Evolutionary conservation across 148 eudicot genomes (phyloP), one percentile per base, ranked within the genome.

Genomic region (Chenopodium berlandieri): DNA sequence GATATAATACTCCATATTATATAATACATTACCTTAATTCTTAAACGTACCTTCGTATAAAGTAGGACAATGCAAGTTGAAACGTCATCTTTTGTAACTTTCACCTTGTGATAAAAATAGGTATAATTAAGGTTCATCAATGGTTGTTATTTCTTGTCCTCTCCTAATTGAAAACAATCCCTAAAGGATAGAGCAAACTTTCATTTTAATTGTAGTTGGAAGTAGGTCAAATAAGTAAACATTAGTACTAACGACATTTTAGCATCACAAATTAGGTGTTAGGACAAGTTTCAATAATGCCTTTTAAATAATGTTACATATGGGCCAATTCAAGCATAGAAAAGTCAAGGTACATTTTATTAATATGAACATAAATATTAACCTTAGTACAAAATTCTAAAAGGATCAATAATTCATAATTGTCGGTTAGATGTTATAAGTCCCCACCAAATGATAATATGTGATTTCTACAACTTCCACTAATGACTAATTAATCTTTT

Each of bases 401-500:
- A 44, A 23, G 60, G 34, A 46, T 5, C 76, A 73, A 48, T 73
- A 47, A 23, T 73, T 46, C 58, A 2, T 56, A 16, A 56, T 50
- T 56, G 62, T 44, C 31, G 76, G 76, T 47, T 73, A n/a, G 54
- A 47, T 44, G 7, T n/a, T n/a, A 22, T 19, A 73, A 73, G 76
- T 47, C 25, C 60, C 76, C 60, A 73, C 27, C 58, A 73, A 73
- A 40, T 40, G 44, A 40, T 40, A 40, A 6, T 40, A 4, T 40
- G 75, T 71, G 52, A 17, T 44, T 71, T 17, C 50, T 71, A 71
- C 10, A n/a, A 9, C 14, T 11, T 64, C 58, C 80, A 40, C 80
- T 77, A 63, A 77, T 64, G 19, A 56, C 16, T 56, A 16, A 12
- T 52, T 52, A 77, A 77, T 76, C 27, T 77, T 77, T 30, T 72